Evolutionary conservation across 2,329 filamentous ascomycete species (phyloP).

Genomic region (Arthrobotrys sinensis): DNA sequence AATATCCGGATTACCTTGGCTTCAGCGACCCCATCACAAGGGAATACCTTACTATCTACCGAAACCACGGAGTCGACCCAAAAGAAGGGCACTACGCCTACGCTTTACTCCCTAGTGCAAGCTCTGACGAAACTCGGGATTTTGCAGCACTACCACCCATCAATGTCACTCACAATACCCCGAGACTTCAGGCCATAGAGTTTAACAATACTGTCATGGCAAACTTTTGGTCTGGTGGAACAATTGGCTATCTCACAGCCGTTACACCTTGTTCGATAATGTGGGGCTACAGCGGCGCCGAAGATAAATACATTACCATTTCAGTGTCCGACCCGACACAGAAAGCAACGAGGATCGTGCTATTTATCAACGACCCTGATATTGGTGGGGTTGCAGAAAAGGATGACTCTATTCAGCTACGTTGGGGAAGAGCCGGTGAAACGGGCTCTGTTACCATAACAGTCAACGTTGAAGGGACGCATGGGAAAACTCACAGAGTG

Average conservation of each 20-base stretch:
- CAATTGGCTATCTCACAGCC: conserved; percentile 53
- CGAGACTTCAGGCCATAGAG: conserved; percentile 51
- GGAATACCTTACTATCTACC: conserved; percentile 61
- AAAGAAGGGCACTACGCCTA: conserved; percentile 53
- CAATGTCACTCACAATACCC: conserved; percentile 51
- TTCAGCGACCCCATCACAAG: conserved; percentile 47
- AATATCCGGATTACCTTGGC: conserved; percentile 59
- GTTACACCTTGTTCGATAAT: conserved; percentile 56
- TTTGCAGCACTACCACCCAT: conserved; percentile 44
- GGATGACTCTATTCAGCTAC: conserved; percentile 67
- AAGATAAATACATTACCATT: conserved; percentile 46
- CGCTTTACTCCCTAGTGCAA: conserved; percentile 57
- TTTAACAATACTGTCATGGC: conserved; percentile 60
- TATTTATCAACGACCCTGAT: conserved; percentile 71
- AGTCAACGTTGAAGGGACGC: conserved; percentile 44
- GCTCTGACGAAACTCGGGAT: conserved; percentile 31
- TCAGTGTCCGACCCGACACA: conserved; percentile 56
- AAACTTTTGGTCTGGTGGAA: conserved; percentile 59
- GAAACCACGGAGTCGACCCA: conserved; percentile 59
- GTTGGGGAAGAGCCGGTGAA: conserved; percentile 49
- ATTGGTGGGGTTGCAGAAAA: conserved; percentile 72
- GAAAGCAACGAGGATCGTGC: conserved; percentile 39
- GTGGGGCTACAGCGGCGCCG: conserved; percentile 51
- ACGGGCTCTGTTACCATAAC: conserved; percentile 55
- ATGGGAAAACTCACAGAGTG: conserved; percentile 51